A percentile compares a stretch with the other conserved stretches of the same genome.
These are phyloP conservation scores for Ilyonectria robusta DNA, from an alignment of 2,329 filamentous ascomycete genomes.

Conservation along the genomic window DNA sequence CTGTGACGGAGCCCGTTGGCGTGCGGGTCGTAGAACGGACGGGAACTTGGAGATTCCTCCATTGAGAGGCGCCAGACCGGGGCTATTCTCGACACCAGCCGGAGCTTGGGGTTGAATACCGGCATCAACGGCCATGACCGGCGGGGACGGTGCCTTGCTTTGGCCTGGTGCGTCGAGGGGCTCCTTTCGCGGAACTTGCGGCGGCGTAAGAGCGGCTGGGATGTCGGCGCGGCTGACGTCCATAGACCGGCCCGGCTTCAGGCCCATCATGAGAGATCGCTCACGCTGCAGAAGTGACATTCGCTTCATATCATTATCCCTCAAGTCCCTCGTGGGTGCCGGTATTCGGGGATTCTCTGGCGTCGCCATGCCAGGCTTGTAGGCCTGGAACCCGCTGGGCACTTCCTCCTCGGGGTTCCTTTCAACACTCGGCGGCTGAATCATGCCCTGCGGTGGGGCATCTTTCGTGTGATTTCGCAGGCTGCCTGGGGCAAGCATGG, in stretches of 20 bases:
- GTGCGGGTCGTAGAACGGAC: slow-evolving; percentile 29
- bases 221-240: slow-evolving; percentile 39
- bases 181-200: slow-evolving; percentile 39
- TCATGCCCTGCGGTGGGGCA: background rate
- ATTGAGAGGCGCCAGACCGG: background rate
- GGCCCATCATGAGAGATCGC: slow-evolving; percentile 42
- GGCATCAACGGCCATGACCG: background rate
- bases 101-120: slow-evolving; percentile 2
- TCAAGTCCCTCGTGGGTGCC: slow-evolving; percentile 13
- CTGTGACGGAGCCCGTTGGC: slow-evolving; percentile 29
- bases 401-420: slow-evolving; percentile 22
- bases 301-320: slow-evolving; percentile 15
- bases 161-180: slow-evolving; percentile 26
- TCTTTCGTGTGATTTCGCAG: slow-evolving; percentile 23
- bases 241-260: slow-evolving; percentile 35
- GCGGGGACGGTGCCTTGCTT: slow-evolving; percentile 22
- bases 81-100: slow-evolving; percentile 3
- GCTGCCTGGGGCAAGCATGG: slow-evolving; percentile 28
- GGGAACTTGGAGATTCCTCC: slow-evolving; percentile 20
- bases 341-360: slow-evolving; percentile 25
- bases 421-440: slow-evolving; percentile 32
- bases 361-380: slow-evolving; percentile 27
- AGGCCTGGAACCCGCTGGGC: slow-evolving; percentile 32
- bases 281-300: slow-evolving; percentile 45
- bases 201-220: slow-evolving; percentile 43